Evolutionary conservation across 805 yeast species (phyloP).

Genomic region (Suhomyces tanzawaensis): DNA sequence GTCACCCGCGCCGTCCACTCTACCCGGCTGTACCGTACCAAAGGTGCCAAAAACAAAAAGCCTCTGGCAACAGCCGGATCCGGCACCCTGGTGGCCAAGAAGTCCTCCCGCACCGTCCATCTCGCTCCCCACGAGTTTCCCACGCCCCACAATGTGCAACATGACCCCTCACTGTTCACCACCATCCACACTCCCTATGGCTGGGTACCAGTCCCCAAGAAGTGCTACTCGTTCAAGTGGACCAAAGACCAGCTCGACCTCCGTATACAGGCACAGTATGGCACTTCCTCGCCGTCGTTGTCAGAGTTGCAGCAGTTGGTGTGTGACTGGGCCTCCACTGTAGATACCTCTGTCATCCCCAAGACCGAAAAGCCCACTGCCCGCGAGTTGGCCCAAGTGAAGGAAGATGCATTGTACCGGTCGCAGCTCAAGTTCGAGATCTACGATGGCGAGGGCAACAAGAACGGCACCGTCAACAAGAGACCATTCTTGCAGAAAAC

Average conservation of each 20-base stretch:
- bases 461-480: constrained; percentile 5
- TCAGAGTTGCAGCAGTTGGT: constrained; percentile 6
- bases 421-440: constrained; percentile 23
- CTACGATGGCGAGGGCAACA: constrained; percentile 1
- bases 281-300: not conserved
- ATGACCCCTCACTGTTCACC: constrained; percentile 13
- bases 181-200: constrained; percentile 19
- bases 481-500: constrained; percentile 1
- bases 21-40: constrained; percentile 7
- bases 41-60: constrained; percentile 8
- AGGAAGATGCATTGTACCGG: constrained; percentile 20
- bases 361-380: constrained; percentile 10
- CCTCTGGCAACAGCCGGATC: not conserved
- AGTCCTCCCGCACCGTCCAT: not conserved
- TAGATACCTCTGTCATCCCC: constrained; percentile 12
- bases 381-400: constrained; percentile 11
- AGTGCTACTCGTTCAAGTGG: constrained; percentile 20
- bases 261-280: not conserved
- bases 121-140: constrained; percentile 5
- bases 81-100: not conserved
- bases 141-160: constrained; percentile 8
- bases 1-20: not conserved
- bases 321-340: constrained; percentile 16
- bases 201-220: constrained; percentile 21
- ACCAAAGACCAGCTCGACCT: constrained; percentile 11